Base-by-base conservation (phyloP, 768 basidiomycete species). In the Serendipita sp. region DNA sequence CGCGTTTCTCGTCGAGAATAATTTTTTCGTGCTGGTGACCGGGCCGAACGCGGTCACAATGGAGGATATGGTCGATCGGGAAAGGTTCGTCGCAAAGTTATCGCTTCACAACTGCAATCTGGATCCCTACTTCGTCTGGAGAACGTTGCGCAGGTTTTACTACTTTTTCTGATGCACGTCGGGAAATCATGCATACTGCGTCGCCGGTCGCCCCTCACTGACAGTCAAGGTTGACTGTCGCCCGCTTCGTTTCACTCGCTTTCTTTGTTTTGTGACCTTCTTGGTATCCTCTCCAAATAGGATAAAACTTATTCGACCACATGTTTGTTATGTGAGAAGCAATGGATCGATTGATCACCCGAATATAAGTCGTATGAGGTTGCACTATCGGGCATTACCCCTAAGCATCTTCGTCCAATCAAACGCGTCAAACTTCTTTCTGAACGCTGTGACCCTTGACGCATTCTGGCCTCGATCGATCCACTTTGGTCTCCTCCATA, bases 401-500 rank as follows among this genome's bases (percentile, higher is more conserved):
- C 27, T 23, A 4, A 60, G 55, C 55, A 60, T 60, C 36, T 60
- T 60, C 33, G 55, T 60, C 55, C 55, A 60, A 36, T 33, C 55
- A 36, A 29, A 60, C 34, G 55, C 55, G 34, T 81, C 83, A 71
- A 94, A 98, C 73, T 78, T 82, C 68, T 80, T 80, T 74, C 82
- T 86, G 72, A 92, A 88, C 65, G 75, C 75, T 36, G 76, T 75
- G 62, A 89, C 83, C 62, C 94, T 78, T 60, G 86, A 82, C 67
- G 80, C 81, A 71, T 92, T 86, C 66, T 80, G 78, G 55, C 80
- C 75, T 44, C 80, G 80, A 69, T 95, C 92, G 52, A 92, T 75
- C 67, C 80, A 79, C 68, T 81, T 80, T 2, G 95, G 93, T 68
- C 84, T 79, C 63, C 87, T 76, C 95, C 95, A 99, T 68, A 79